Evolutionary conservation across 2,329 filamentous ascomycete genomes (phyloP).

Genomic region (Exophiala sp.): DNA sequence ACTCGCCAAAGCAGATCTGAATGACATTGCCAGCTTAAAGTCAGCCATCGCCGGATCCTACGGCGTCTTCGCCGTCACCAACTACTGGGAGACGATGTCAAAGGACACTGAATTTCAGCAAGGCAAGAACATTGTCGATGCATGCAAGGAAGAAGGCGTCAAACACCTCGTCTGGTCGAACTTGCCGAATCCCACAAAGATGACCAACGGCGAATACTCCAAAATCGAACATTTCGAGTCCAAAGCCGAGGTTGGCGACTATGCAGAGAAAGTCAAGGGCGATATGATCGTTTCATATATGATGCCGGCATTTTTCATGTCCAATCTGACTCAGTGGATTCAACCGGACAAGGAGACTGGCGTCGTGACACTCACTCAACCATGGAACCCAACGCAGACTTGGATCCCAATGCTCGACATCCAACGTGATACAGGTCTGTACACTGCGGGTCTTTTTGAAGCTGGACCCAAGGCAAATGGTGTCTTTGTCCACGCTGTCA

Average conservation of each 20-base stretch:
- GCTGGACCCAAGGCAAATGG: slow-evolving; percentile 33
- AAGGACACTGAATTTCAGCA: slow-evolving; percentile 37
- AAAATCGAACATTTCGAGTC: slow-evolving; percentile 40
- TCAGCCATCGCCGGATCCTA: slow-evolving; percentile 44
- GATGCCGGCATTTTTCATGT: slow-evolving; percentile 44
- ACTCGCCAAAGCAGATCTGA: slow-evolving; percentile 37
- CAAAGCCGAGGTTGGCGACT: slow-evolving; percentile 40
- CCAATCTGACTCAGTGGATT: slow-evolving; percentile 37
- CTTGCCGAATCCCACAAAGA: slow-evolving; percentile 32
- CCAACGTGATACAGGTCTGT: slow-evolving; percentile 45
- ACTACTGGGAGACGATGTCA: slow-evolving; percentile 40
- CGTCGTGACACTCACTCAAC: slow-evolving; percentile 31
- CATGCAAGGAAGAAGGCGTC: slow-evolving; percentile 35
- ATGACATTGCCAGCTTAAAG: slow-evolving; percentile 38
- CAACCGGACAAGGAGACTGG: slow-evolving; percentile 29
- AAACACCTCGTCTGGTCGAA: slow-evolving; percentile 43
- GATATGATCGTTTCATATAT: slow-evolving; percentile 39
- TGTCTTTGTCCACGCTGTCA: slow-evolving; percentile 45
- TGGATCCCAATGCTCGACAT: slow-evolving; percentile 46
- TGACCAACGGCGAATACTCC: slow-evolving; percentile 35
- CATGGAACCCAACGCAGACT: slow-evolving; percentile 30
- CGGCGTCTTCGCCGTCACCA: slow-evolving; percentile 50
- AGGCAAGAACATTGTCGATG: slow-evolving; percentile 40
- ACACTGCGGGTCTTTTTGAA: slow-evolving; percentile 32
- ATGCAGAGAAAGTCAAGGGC: slow-evolving; percentile 33